A percentile compares a stretch with the other conserved stretches of the same genome.
These are phyloP conservation scores for Pestalotiopsis sp. DNA, from an alignment of 2,329 filamentous ascomycete genomes.

Conservation along the genomic window DNA sequence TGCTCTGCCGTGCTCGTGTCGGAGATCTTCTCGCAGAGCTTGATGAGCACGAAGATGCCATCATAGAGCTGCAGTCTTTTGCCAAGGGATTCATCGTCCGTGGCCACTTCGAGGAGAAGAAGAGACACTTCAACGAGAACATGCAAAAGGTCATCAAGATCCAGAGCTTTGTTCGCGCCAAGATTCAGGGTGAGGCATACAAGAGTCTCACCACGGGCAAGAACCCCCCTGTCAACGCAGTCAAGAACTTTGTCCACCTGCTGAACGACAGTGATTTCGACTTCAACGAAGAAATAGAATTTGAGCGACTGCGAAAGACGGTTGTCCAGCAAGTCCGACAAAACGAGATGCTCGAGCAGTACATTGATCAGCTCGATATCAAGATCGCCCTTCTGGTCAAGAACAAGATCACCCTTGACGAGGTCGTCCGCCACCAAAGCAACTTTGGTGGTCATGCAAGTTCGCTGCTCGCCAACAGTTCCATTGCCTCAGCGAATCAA, in stretches of 20 bases:
- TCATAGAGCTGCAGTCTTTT: conserved; percentile 75
- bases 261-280: conserved; percentile 98
- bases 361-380: conserved; percentile 97
- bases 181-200: conserved; percentile 96
- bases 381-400: conserved; percentile 98
- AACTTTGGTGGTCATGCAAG: conserved; percentile 92
- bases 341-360: conserved; percentile 96
- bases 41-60: conserved; percentile 78
- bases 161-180: conserved; percentile 92
- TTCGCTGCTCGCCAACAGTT: conserved; percentile 82
- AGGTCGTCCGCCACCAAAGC: conserved; percentile 95
- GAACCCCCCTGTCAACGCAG: conserved; percentile 93
- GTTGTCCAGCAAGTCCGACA: conserved; percentile 97
- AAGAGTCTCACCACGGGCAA: conserved; percentile 95
- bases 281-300: conserved; percentile 98
- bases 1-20: conserved; percentile 75
- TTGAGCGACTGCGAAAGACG: conserved; percentile 90
- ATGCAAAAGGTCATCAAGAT: conserved; percentile 99
- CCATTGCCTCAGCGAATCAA: conserved; percentile 86
- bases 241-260: conserved; percentile 97
- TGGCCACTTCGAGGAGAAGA: conserved; percentile 78
- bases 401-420: conserved; percentile 98
- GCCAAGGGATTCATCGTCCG: conserved; percentile 77
- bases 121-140: conserved; percentile 88
- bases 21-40: conserved; percentile 76